Percentiles rank a stretch among this genome's conserved stretches.
These are phyloP conservation scores for Histomonas meleagridis DNA, from an alignment of 208 protist species.

Conservation along the genomic window DNA sequence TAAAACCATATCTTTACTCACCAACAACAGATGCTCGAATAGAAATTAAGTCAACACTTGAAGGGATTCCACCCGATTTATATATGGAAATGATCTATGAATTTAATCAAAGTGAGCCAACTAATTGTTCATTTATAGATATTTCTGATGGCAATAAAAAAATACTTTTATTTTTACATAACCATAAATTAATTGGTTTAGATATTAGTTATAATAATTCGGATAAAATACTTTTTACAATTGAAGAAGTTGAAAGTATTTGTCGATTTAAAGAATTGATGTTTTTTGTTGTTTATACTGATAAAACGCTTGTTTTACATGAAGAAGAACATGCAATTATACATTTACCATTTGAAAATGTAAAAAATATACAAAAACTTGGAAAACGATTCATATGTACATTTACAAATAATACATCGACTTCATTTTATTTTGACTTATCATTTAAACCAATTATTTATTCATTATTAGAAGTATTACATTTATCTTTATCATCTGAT, in stretches of 20 bases:
- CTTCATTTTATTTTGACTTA: neutral
- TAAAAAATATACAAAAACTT: neutral
- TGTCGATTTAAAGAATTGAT: neutral
- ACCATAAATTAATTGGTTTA: neutral
- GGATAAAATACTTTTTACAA: neutral
- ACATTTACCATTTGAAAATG: neutral
- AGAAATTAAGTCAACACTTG: neutral
- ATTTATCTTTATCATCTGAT: neutral
- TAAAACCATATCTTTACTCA: neutral
- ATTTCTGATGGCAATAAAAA: neutral
- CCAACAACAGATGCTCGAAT: neutral
- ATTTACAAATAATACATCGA: too few relatives aligned
- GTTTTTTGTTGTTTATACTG: neutral
- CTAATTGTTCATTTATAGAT: neutral
- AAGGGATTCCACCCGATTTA: slow-evolving; percentile 33
- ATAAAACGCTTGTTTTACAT: neutral
- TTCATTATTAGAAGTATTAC: neutral
- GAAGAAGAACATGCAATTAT: neutral
- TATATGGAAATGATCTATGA: slow-evolving; percentile 9
- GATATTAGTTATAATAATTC: slow-evolving; percentile 3
- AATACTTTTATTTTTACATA: neutral
- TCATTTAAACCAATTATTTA: neutral
- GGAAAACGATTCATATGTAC: neutral
- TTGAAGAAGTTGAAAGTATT: neutral
- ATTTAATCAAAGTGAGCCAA: neutral